Evolutionary conservation across 768 basidiomycete genomes (phyloP).

Genomic region (Xerocomellus dryophilus): DNA sequence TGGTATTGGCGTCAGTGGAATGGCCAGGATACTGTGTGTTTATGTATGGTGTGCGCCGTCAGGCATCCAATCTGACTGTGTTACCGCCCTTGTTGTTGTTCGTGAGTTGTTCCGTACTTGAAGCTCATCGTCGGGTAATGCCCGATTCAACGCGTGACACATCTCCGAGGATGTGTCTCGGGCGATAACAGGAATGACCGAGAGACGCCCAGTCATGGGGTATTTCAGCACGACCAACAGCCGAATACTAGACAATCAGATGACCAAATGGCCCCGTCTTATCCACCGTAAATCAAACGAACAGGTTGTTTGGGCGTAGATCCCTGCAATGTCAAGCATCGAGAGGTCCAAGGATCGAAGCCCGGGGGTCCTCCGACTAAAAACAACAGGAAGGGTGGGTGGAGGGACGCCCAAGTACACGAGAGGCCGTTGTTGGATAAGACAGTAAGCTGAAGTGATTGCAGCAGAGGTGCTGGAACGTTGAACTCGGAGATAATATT

Average conservation of each 20-base stretch:
- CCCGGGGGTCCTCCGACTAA: neutral
- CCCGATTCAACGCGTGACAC: too few relatives aligned
- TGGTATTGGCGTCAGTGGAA: neutral
- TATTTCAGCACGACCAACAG: too few relatives aligned
- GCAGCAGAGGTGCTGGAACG: neutral
- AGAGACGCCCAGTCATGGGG: too few relatives aligned
- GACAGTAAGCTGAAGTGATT: neutral
- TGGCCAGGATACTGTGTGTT: neutral
- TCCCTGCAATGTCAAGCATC: neutral
- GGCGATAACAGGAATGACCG: too few relatives aligned
- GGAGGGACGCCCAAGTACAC: neutral
- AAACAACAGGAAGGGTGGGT: neutral
- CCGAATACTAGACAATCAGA: too few relatives aligned
- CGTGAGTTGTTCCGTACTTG: neutral
- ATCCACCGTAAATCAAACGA: neutral
- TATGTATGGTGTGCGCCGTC: neutral
- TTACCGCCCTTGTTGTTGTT: neutral
- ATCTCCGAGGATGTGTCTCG: too few relatives aligned
- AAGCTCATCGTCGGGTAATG: too few relatives aligned
- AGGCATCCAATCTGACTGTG: neutral
- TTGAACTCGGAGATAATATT: neutral
- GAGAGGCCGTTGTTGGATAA: neutral
- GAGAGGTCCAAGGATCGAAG: slow-evolving; percentile 1
- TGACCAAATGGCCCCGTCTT: too few relatives aligned
- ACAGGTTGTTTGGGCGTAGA: neutral